A percentile compares a stretch with the other conserved stretches of the same genome.
Conservation (phyloP, 768 basidiomycete species). For the Gymnopilus dilepis region DNA sequence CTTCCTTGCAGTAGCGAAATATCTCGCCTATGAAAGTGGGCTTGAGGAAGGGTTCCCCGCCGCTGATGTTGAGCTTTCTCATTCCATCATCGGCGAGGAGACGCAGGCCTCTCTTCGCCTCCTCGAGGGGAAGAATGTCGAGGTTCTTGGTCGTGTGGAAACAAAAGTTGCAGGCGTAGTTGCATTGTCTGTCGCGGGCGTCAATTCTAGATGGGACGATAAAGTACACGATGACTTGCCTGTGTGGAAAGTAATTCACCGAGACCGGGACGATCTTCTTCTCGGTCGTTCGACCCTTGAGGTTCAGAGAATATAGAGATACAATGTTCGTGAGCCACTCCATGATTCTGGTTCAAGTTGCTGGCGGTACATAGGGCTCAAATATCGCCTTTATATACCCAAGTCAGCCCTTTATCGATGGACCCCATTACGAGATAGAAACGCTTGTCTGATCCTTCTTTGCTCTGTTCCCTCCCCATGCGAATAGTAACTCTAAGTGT, state of each 20-base stretch:
- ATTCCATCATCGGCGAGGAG: constrained; percentile 22
- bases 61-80: constrained; percentile 27
- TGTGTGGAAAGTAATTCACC: constrained; percentile 31
- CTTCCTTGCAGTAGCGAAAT: constrained; percentile 18
- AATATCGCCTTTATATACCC: too few species aligned
- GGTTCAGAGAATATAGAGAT: constrained; percentile 8
- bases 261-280: constrained; percentile 24
- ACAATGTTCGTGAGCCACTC: constrained; percentile 9
- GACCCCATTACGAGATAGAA: too few species aligned
- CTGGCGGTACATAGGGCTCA: too few species aligned
- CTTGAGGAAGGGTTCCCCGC: constrained; percentile 28
- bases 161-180: constrained; percentile 46
- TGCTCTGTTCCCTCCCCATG: too few species aligned
- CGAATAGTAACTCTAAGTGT: too few species aligned
- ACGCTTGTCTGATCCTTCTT: too few species aligned
- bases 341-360: too few species aligned
- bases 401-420: too few species aligned
- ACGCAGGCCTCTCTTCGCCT: constrained; percentile 33
- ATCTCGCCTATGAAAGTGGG: constrained; percentile 14
- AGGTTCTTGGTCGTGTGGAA: constrained; percentile 45
- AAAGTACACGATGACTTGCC: constrained; percentile 37
- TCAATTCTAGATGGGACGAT: constrained; percentile 28
- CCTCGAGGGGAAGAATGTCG: constrained; percentile 40
- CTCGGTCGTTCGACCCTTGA: background rate
- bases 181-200: constrained; percentile 26